Evolutionary conservation across 495 filamentous ascomycete species (phyloP).

Genomic region (Penicillium mononematosum): DNA sequence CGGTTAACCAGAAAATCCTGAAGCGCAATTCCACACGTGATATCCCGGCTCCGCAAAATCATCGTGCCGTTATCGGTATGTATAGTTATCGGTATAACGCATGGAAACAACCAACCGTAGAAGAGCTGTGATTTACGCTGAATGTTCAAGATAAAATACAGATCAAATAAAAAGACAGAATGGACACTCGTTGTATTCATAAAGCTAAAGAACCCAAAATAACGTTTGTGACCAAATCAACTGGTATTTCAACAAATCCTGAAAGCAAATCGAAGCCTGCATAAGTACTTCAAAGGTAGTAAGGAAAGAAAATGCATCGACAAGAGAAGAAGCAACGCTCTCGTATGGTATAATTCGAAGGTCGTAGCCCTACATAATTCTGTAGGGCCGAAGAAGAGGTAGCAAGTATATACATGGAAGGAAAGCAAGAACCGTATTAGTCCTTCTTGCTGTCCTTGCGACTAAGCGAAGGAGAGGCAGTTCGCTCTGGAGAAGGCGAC

Average conservation of each 20-base stretch:
- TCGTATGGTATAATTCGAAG: conserved; percentile 28
- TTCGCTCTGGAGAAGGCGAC: conserved; percentile 36
- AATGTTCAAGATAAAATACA: background rate
- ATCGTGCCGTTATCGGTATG: conserved; percentile 2
- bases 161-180: background rate
- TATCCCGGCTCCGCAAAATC: background rate
- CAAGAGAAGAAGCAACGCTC: conserved; percentile 33
- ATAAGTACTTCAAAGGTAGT: conserved; percentile 13
- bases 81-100: background rate
- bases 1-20: conserved; percentile 19
- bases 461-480: conserved; percentile 21
- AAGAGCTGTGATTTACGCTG: background rate
- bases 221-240: conserved; percentile 4
- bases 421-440: conserved; percentile 22
- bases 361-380: conserved; percentile 44
- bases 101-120: background rate
- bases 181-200: background rate
- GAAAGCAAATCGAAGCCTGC: conserved; percentile 6
- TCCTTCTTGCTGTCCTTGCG: conserved; percentile 42
- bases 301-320: conserved; percentile 15
- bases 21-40: conserved; percentile 26
- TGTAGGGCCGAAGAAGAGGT: conserved; percentile 28
- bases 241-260: conserved; percentile 4
- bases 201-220: background rate
- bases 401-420: conserved; percentile 22